A percentile compares a stretch with the other conserved stretches of the same genome.
These are phyloP conservation scores for Globisporangium iwayamae DNA, from an alignment of 352 stramenopile species.

Conservation along the genomic window DNA sequence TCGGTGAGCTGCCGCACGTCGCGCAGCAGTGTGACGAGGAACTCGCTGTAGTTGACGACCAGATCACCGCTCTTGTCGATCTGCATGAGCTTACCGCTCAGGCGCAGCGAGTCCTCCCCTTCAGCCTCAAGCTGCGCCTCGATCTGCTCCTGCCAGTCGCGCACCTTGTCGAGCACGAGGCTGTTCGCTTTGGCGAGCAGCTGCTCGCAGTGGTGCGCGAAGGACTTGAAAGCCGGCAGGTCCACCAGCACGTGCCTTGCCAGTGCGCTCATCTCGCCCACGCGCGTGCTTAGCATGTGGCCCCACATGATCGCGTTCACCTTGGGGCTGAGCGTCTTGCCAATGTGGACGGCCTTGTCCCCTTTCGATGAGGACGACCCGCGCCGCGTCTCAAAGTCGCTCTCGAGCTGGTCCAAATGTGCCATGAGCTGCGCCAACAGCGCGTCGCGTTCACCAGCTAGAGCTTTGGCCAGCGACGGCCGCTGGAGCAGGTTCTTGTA, in stretches of 20 bases:
- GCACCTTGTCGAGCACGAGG: slow-evolving; percentile 74
- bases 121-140: slow-evolving; percentile 59
- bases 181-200: slow-evolving; percentile 51
- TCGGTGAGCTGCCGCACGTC: slow-evolving; percentile 92
- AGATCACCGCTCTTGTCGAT: slow-evolving; percentile 87
- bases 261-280: slow-evolving; percentile 51
- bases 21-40: slow-evolving; percentile 89
- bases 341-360: slow-evolving; percentile 43
- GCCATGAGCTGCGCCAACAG: slow-evolving; percentile 84
- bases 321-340: slow-evolving; percentile 81
- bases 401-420: slow-evolving; percentile 86
- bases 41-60: slow-evolving; percentile 93
- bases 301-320: slow-evolving; percentile 86
- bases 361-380: slow-evolving; percentile 8
- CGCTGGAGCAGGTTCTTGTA: slow-evolving; percentile 84
- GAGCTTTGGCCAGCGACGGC: slow-evolving; percentile 62
- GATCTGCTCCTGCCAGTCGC: slow-evolving; percentile 86
- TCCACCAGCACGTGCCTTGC: slow-evolving; percentile 59
- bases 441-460: slow-evolving; percentile 84
- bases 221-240: slow-evolving; percentile 50
- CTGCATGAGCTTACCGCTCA: slow-evolving; percentile 89
- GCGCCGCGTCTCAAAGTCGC: slow-evolving; percentile 72
- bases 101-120: slow-evolving; percentile 51
- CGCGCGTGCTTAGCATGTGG: slow-evolving; percentile 59
- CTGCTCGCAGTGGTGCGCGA: slow-evolving; percentile 55